phyloP scores from a whole-genome alignment of 768 basidiomycete genomes.

The Lactarius sp. region DNA sequence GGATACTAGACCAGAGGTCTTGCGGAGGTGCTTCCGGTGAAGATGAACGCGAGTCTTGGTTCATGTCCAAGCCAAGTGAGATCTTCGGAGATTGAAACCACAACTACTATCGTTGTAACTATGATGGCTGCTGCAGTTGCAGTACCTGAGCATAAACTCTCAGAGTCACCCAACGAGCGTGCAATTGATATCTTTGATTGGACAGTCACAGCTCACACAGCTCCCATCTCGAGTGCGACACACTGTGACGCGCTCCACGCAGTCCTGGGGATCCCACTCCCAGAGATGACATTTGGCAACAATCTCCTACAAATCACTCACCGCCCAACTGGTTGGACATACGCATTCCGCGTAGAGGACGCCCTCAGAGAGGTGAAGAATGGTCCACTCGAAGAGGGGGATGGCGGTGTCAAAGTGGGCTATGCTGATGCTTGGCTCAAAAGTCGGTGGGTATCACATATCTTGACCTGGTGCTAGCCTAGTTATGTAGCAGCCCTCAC shows the following conservation, averaged over 20 bases:
- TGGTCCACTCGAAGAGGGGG: slow-evolving; percentile 70
- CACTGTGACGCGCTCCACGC: slow-evolving; percentile 69
- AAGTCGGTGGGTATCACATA: slow-evolving; percentile 57
- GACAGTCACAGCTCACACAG: slow-evolving; percentile 64
- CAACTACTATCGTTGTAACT: too few relatives aligned
- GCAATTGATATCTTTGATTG: slow-evolving; percentile 64
- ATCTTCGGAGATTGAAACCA: too few relatives aligned
- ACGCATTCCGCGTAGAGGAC: slow-evolving; percentile 59
- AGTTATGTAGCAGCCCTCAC: not conserved
- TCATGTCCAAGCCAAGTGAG: slow-evolving; percentile 4
- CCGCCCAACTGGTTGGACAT: slow-evolving; percentile 53
- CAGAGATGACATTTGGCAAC: slow-evolving; percentile 95
- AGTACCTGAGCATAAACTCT: slow-evolving; percentile 58
- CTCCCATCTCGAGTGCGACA: slow-evolving; percentile 73
- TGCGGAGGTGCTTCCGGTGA: slow-evolving; percentile 69
- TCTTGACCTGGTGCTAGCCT: not conserved
- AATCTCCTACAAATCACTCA: slow-evolving; percentile 72
- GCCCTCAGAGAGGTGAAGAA: slow-evolving; percentile 71
- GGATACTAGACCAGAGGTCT: slow-evolving; percentile 90
- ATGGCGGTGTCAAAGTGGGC: slow-evolving; percentile 90
- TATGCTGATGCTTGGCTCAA: slow-evolving; percentile 93
- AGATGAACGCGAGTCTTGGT: slow-evolving; percentile 49
- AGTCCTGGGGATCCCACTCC: slow-evolving; percentile 68
- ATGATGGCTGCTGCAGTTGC: slow-evolving; percentile 33
- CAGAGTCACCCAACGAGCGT: slow-evolving; percentile 66